Percentiles rank a stretch among this genome's conserved stretches.
These are phyloP conservation scores for Balansia obtecta DNA, from an alignment of 2,329 filamentous ascomycete genomes.

Conservation along the genomic window DNA sequence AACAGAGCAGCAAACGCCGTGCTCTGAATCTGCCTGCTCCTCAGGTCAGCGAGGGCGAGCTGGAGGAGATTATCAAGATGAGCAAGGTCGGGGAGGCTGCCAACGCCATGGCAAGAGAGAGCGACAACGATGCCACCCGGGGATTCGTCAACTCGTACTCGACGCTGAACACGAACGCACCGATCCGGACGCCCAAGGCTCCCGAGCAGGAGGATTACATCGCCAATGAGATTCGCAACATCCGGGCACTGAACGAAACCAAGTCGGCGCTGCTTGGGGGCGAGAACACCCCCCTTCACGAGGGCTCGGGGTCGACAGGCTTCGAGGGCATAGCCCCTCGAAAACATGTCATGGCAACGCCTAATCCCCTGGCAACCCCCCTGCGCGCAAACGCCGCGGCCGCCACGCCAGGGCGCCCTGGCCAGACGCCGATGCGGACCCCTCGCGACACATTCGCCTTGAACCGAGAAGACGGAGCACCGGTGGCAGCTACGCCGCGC, in stretches of 20 bases:
- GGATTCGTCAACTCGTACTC: conserved; percentile 83
- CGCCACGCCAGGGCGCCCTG: conserved; percentile 56
- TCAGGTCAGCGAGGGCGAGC: conserved; percentile 82
- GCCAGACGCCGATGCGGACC: conserved; percentile 76
- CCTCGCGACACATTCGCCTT: conserved; percentile 79
- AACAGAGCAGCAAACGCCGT: conserved; percentile 88
- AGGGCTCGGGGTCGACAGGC: conserved; percentile 71
- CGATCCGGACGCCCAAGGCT: conserved; percentile 83
- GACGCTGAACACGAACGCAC: conserved; percentile 65
- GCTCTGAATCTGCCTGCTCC: conserved; percentile 73
- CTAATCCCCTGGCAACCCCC: conserved; percentile 90
- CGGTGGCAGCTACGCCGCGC: conserved; percentile 61
- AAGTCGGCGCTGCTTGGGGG: conserved; percentile 88
- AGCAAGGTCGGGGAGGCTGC: conserved; percentile 86
- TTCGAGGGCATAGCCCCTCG: conserved; percentile 77
- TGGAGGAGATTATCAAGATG: conserved; percentile 99
- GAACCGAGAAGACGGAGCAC: conserved; percentile 59
- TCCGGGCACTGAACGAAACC: conserved; percentile 80
- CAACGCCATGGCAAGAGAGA: conserved; percentile 57
- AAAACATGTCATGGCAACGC: conserved; percentile 73
- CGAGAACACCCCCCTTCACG: conserved; percentile 81
- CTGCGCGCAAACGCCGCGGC: conserved; percentile 54
- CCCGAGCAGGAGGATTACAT: conserved; percentile 91
- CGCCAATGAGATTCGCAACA: conserved; percentile 92
- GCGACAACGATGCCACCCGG: conserved; percentile 74